Evolutionary conservation across 1,139 yeast genomes (phyloP).

Genomic region (Candida sp.): DNA sequence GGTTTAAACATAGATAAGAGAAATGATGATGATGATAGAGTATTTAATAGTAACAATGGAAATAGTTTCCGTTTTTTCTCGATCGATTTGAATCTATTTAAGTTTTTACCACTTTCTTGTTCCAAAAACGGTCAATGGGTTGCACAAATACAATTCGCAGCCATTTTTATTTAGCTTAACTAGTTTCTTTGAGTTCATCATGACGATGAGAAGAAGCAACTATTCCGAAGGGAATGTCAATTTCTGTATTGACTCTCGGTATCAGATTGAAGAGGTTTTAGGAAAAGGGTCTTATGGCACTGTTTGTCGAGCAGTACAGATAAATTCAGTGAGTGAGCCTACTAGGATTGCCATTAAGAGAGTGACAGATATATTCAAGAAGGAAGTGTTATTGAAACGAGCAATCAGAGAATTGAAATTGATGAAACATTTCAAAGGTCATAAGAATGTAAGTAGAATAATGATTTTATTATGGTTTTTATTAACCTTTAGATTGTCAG

Average conservation of each 20-base stretch:
- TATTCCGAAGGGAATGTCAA: slow-evolving; percentile 24
- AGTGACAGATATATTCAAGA: slow-evolving; percentile 62
- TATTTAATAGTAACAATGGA: too few species aligned
- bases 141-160: slow-evolving; percentile 2
- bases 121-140: background rate
- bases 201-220: slow-evolving; percentile 2
- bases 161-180: background rate
- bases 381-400: slow-evolving; percentile 63
- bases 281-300: slow-evolving; percentile 93
- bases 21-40: too few species aligned
- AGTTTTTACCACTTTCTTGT: too few species aligned
- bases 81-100: too few species aligned
- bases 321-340: slow-evolving; percentile 15
- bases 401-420: slow-evolving; percentile 78
- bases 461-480: background rate
- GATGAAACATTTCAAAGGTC: slow-evolving; percentile 80
- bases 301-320: slow-evolving; percentile 80
- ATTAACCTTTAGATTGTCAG: slow-evolving; percentile 49
- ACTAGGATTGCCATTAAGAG: slow-evolving; percentile 68
- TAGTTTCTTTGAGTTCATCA: background rate
- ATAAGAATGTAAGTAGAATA: slow-evolving; percentile 49
- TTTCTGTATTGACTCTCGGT: slow-evolving; percentile 65
- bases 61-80: too few species aligned
- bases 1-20: too few species aligned
- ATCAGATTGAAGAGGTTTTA: slow-evolving; percentile 57